phyloP scores from a whole-genome alignment of 768 basidiomycete genomes.

The Pulveroboletus ravenelii region DNA sequence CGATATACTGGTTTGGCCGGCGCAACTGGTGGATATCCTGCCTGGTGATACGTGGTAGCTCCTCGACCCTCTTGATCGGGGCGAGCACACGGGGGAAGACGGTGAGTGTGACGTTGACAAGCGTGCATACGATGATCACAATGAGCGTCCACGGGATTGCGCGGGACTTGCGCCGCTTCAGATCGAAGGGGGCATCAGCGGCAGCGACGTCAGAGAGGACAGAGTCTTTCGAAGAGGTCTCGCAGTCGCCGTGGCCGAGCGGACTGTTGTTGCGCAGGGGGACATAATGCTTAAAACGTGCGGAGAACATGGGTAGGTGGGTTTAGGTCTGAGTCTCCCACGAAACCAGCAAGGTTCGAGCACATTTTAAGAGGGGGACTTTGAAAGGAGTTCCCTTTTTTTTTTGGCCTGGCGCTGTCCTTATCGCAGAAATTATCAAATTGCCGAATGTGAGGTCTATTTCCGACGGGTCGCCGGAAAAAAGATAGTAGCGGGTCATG shows the following conservation, averaged over 20 bases:
- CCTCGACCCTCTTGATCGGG: neutral
- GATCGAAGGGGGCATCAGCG: neutral
- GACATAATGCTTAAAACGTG: neutral
- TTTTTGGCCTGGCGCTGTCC: no score
- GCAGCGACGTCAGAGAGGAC: no score
- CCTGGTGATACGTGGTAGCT: neutral
- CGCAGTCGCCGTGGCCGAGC: neutral
- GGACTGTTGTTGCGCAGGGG: neutral
- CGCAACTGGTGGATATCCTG: slow-evolving; percentile 8
- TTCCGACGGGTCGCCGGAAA: no score
- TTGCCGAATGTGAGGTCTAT: no score
- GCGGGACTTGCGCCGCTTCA: neutral
- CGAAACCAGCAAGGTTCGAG: no score
- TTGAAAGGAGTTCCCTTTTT: no score
- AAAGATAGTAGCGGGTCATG: no score
- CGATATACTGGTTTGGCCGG: slow-evolving; percentile 10
- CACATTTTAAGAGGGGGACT: no score
- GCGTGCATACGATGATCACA: slow-evolving; percentile 1
- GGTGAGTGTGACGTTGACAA: slow-evolving; percentile 5
- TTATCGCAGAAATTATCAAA: no score
- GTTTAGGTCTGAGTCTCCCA: no score
- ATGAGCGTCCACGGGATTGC: slow-evolving; percentile 8
- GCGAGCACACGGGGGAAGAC: slow-evolving; percentile 1
- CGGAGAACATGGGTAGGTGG: neutral
- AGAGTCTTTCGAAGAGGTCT: neutral